Percentiles rank a stretch among this genome's conserved stretches.
phyloP scores from a whole-genome alignment of 306 rosid species.

The Bauhinia variegata region DNA sequence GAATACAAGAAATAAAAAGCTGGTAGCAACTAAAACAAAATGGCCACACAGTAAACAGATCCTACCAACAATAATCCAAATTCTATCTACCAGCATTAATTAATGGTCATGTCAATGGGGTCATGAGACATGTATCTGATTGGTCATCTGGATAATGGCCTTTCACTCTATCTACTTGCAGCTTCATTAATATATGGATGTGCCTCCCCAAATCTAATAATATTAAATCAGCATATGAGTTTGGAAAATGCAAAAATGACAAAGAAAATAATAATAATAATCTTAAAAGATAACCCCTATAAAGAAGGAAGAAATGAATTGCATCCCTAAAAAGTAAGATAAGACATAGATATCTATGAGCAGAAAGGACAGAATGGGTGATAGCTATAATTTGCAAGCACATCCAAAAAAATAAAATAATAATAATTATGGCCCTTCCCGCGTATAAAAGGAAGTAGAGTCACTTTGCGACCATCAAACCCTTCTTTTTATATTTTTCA shows the following conservation, averaged over 20 bases:
- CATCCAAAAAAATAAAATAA: slow-evolving; percentile 30
- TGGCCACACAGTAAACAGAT: slow-evolving; percentile 40
- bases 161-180: slow-evolving; percentile 12
- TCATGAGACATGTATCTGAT: slow-evolving; percentile 31
- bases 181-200: slow-evolving; percentile 31
- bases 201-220: slow-evolving; percentile 35
- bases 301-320: slow-evolving; percentile 15
- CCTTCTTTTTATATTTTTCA: slow-evolving; percentile 40
- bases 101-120: slow-evolving; percentile 50
- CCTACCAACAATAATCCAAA: slow-evolving; percentile 57
- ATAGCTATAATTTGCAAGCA: slow-evolving; percentile 36
- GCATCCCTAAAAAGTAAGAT: slow-evolving; percentile 7
- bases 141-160: not conserved
- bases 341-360: slow-evolving; percentile 29
- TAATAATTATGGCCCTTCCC: slow-evolving; percentile 39
- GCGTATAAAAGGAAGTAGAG: slow-evolving; percentile 42
- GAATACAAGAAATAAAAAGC: no score
- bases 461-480: slow-evolving; percentile 52
- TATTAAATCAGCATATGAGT: not conserved
- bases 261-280: not conserved
- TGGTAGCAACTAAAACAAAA: slow-evolving; percentile 37
- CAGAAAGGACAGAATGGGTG: slow-evolving; percentile 45
- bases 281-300: not conserved
- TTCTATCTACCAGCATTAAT: slow-evolving; percentile 56
- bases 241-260: no score